phyloP scores from a whole-genome alignment of 306 rosid species.

The Inga oerstediana region DNA sequence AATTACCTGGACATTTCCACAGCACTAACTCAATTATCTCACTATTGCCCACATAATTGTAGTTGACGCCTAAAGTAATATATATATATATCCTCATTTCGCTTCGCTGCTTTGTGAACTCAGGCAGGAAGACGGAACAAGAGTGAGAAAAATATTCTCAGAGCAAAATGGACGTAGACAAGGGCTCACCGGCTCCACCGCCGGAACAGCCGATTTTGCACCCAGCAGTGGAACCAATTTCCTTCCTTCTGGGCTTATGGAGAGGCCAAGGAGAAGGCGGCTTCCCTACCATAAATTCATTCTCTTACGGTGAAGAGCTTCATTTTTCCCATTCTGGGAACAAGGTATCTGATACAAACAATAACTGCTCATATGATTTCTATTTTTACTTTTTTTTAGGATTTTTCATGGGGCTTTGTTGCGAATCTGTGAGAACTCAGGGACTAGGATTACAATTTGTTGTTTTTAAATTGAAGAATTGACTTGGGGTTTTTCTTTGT shows the following conservation, averaged over 20 bases:
- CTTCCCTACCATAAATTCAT: constrained; percentile 78
- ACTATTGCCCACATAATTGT: too few relatives aligned
- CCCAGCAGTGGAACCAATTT: constrained; percentile 67
- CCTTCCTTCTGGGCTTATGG: constrained; percentile 78
- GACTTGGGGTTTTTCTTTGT: constrained; percentile 22
- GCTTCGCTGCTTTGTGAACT: background rate
- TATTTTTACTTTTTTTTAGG: too few relatives aligned
- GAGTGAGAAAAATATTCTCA: background rate
- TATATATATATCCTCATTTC: background rate
- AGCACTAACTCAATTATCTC: too few relatives aligned
- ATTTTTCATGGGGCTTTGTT: constrained; percentile 20
- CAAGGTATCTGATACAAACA: constrained; percentile 46
- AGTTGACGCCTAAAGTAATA: background rate
- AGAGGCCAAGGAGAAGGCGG: constrained; percentile 87
- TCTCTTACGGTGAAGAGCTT: constrained; percentile 78
- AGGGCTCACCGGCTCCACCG: constrained; percentile 34
- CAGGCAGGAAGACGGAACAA: background rate
- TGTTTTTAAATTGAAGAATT: background rate
- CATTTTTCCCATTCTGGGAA: constrained; percentile 72
- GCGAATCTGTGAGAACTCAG: background rate
- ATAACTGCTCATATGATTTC: background rate
- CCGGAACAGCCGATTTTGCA: constrained; percentile 42
- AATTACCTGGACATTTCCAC: too few relatives aligned
- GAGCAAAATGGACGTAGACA: constrained; percentile 34
- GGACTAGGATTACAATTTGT: background rate